phyloP scores from a whole-genome alignment of 148 eudicot genomes.

The Talinum fruticosum region DNA sequence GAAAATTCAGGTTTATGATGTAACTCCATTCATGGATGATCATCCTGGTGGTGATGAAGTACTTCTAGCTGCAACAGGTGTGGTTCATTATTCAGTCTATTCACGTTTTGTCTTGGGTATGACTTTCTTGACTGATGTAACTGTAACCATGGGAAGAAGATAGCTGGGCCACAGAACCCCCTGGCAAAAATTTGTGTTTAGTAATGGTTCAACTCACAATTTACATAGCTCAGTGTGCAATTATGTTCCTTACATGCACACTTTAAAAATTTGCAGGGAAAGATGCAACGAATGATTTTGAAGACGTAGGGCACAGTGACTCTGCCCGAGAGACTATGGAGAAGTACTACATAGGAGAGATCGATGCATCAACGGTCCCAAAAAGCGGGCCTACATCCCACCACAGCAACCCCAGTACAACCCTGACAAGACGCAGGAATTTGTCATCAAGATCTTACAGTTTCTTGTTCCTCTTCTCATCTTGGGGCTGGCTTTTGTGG shows the following conservation, averaged over 20 bases:
- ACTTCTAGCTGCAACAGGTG: constrained; percentile 84
- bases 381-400: constrained; percentile 45
- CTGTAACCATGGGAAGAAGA: neutral
- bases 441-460: constrained; percentile 68
- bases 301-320: constrained; percentile 83
- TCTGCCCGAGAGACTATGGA: constrained; percentile 62
- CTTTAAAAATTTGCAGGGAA: constrained; percentile 44
- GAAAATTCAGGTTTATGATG: constrained; percentile 73
- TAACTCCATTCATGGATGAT: constrained; percentile 89
- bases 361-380: constrained; percentile 58
- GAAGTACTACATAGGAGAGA: constrained; percentile 64
- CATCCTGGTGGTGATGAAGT: constrained; percentile 98
- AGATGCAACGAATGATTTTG: constrained; percentile 83
- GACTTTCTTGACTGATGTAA: neutral
- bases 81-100: neutral
- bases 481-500: constrained; percentile 67
- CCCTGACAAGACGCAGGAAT: constrained; percentile 52
- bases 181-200: neutral
- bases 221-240: neutral
- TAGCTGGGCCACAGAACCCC: neutral
- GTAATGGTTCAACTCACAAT: neutral
- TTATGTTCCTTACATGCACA: neutral
- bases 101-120: neutral
- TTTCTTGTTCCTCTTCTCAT: constrained; percentile 67
- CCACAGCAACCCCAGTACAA: constrained; percentile 54